Evolutionary conservation across 805 yeast species (phyloP).

Genomic region (Kurtzmaniella fragi): DNA sequence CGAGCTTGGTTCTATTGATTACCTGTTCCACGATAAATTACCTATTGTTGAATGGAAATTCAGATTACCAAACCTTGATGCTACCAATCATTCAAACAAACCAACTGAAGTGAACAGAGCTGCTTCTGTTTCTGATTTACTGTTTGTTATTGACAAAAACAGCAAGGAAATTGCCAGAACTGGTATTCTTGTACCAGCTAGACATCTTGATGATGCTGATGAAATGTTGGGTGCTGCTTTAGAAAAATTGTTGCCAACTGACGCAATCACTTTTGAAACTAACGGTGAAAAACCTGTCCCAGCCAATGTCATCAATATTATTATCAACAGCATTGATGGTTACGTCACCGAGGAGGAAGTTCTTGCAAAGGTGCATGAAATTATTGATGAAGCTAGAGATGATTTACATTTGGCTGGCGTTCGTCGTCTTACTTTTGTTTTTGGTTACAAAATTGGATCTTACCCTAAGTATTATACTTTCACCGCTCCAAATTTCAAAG

Average conservation of each 20-base stretch:
- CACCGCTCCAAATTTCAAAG: constrained; percentile 79
- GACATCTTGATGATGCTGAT: constrained; percentile 85
- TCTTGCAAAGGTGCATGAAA: constrained; percentile 55
- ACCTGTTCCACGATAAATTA: constrained; percentile 47
- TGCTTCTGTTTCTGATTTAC: constrained; percentile 87
- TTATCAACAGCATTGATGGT: constrained; percentile 71
- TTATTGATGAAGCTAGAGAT: constrained; percentile 62
- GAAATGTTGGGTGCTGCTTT: constrained; percentile 74
- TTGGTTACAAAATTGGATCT: constrained; percentile 77
- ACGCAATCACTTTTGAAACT: constrained; percentile 29
- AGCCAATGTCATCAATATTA: constrained; percentile 79
- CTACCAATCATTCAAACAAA: constrained; percentile 30
- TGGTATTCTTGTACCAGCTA: constrained; percentile 77
- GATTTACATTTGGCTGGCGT: constrained; percentile 68
- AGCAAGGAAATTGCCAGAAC: constrained; percentile 72
- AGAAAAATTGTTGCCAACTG: constrained; percentile 56
- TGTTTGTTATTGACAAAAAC: constrained; percentile 68
- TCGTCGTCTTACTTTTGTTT: constrained; percentile 89
- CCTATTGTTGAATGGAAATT: constrained; percentile 87
- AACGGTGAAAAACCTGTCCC: constrained; percentile 35
- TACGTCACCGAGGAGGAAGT: constrained; percentile 66
- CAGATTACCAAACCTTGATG: constrained; percentile 67
- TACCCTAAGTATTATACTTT: constrained; percentile 96
- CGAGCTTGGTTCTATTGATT: constrained; percentile 71
- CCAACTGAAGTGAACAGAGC: constrained; percentile 61